A percentile compares a stretch with the other conserved stretches of the same genome.
Conservation (phyloP, 805 yeast genomes). For the Geotrichum ghanense region DNA sequence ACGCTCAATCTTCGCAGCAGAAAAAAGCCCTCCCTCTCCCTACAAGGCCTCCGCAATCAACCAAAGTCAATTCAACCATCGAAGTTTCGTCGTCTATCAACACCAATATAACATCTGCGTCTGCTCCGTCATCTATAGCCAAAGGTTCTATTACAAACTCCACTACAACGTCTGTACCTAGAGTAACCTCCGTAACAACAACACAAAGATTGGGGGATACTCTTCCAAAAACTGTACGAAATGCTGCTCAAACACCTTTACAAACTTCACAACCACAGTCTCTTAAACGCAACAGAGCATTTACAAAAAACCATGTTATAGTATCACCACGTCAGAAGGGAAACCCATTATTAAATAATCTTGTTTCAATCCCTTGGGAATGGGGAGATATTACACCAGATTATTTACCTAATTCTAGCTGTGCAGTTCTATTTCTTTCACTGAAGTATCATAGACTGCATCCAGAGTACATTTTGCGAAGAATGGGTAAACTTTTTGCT, state of each 20-base stretch:
- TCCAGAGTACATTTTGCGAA: slow-evolving; percentile 30
- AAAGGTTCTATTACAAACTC: no score
- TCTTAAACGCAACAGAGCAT: slow-evolving; percentile 4
- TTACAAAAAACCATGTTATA: slow-evolving; percentile 8
- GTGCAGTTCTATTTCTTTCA: slow-evolving; percentile 27
- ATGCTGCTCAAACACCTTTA: background rate
- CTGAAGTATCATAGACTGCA: slow-evolving; percentile 26
- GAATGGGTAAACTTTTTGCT: slow-evolving; percentile 26
- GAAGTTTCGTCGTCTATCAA: no score
- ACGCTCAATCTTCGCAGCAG: background rate
- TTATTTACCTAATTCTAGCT: slow-evolving; percentile 24
- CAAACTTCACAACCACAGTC: background rate
- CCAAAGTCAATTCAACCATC: no score
- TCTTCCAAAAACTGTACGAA: background rate
- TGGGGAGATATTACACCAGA: slow-evolving; percentile 25
- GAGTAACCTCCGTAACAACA: no score
- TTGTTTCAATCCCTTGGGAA: slow-evolving; percentile 16
- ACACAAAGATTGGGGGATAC: no score
- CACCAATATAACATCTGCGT: no score
- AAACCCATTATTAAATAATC: slow-evolving; percentile 20
- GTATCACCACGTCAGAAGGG: slow-evolving; percentile 18
- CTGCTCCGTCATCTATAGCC: no score
- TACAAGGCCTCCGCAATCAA: no score
- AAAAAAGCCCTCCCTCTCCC: background rate
- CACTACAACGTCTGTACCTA: no score